Percentiles rank a stretch among this genome's conserved stretches.
Evolutionary conservation across 139 green algal species (phyloP).

Genomic region (Chara braunii): DNA sequence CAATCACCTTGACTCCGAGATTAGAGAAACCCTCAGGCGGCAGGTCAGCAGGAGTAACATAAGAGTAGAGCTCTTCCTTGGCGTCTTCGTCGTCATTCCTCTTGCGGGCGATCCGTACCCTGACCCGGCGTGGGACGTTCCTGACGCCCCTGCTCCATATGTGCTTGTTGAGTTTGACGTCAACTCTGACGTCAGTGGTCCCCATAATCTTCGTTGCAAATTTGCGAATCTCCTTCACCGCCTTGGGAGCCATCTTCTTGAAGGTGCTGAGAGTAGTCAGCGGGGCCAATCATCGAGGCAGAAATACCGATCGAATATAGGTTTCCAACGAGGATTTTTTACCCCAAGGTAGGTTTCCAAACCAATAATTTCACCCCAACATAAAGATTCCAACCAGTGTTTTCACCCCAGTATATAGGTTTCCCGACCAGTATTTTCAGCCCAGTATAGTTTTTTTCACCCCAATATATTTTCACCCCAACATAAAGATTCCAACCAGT

Average conservation of each 20-base stretch:
- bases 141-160: slow-evolving; percentile 87
- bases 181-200: slow-evolving; percentile 87
- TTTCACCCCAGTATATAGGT: too few relatives aligned
- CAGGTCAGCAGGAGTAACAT: slow-evolving; percentile 80
- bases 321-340: too few relatives aligned
- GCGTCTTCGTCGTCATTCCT: slow-evolving; percentile 96
- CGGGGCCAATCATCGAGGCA: too few relatives aligned
- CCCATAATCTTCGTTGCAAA: slow-evolving; percentile 90
- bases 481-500: too few relatives aligned
- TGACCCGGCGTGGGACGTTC: slow-evolving; percentile 80
- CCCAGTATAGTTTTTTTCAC: too few relatives aligned
- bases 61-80: slow-evolving; percentile 96
- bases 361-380: too few relatives aligned
- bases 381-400: too few relatives aligned
- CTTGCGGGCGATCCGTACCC: slow-evolving; percentile 77
- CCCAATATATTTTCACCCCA: too few relatives aligned
- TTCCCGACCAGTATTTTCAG: too few relatives aligned
- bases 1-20: slow-evolving; percentile 13
- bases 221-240: slow-evolving; percentile 88
- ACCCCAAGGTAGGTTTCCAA: too few relatives aligned
- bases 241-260: slow-evolving; percentile 85
- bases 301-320: too few relatives aligned
- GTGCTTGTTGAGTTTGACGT: slow-evolving; percentile 96
- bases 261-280: slow-evolving; percentile 70
- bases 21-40: slow-evolving; percentile 5